Evolutionary conservation across 2,329 filamentous ascomycete genomes (phyloP), one percentile per base, ranked within the genome.

Genomic region (Penicillium sp.): DNA sequence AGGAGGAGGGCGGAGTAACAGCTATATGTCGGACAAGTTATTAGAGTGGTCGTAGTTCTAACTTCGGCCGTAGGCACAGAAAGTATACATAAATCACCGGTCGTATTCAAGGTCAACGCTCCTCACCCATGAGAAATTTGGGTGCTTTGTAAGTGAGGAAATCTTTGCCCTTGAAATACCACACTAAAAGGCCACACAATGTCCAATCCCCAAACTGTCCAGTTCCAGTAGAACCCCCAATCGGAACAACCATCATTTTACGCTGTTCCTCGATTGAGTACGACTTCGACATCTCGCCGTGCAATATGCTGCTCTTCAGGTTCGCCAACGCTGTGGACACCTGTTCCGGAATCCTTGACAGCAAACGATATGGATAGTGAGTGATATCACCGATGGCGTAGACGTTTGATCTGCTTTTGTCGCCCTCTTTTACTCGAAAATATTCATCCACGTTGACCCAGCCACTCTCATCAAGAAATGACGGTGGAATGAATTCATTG

Each of bases 361-460:
- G 46, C 18, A 48, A 33, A 13, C 46, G 46, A 48, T 48, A 48
- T 26, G 46, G 33, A 48, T 48, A 33, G 23, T 33, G 39, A 9
- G 46, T 48, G 10, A 48, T 48, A 21, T 48, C 46, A 34, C 46
- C 46, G 46, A 48, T 19, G 7, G 46, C 46, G 13, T 48, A 48
- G 1, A 33, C 39, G 19, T 48, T 33, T 6, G n/a, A 39, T 11
- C 46, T 31, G 23, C 46, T 48, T n/a, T 3, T 23, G 31, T 21
- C 23, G 14, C 29, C n/a, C 18, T 39, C 46, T 7, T 39, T n/a
- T 3, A 55, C 48, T 16, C 43, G 21, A 6, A 55, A 21, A 1
- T 48, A 29, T n/a, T 55, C 48, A 29, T 55, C 34, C 3, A 55
- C 48, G 13, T 47, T 47, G 8, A 55, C 42, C 42, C 42, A 55